Evolutionary conservation across 2,329 filamentous ascomycete species (phyloP).

Genomic region (Fusarium circinatum): DNA sequence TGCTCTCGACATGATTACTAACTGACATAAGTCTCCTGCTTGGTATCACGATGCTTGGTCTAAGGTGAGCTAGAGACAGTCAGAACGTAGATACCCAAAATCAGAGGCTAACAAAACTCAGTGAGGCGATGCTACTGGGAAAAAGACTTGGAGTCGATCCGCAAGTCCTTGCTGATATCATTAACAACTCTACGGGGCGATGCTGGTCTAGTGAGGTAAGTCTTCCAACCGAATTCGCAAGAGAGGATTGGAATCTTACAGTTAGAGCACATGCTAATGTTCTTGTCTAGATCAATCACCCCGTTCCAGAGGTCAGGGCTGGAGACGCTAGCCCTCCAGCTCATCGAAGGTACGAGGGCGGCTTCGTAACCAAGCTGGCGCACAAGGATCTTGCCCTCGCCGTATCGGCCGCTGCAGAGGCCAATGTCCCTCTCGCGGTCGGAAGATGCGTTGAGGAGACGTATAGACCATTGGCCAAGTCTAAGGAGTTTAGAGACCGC

Average conservation of each 20-base stretch:
- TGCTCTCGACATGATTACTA: neutral
- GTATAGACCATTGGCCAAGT: neutral
- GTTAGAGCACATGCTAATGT: neutral
- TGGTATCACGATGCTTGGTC: neutral
- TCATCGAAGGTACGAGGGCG: neutral
- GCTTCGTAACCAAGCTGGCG: neutral
- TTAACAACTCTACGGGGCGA: neutral
- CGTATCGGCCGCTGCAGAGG: neutral
- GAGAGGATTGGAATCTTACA: accelerated
- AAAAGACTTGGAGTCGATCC: neutral
- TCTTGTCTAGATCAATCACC: neutral
- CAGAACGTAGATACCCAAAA: too few species aligned
- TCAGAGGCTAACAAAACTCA: neutral
- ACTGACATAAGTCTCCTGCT: neutral
- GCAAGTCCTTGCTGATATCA: neutral
- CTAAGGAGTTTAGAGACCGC: neutral
- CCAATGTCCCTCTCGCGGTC: neutral
- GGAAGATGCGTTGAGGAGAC: neutral
- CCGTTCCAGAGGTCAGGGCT: neutral
- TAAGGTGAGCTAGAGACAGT: neutral
- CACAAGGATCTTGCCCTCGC: neutral
- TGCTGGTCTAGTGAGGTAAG: neutral
- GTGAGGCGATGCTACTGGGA: neutral
- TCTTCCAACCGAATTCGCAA: too few species aligned
- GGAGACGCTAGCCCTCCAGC: neutral